Evolutionary conservation across 805 yeast genomes (phyloP), one percentile per base, ranked within the genome.

Genomic region (Suhomyces emberorum): DNA sequence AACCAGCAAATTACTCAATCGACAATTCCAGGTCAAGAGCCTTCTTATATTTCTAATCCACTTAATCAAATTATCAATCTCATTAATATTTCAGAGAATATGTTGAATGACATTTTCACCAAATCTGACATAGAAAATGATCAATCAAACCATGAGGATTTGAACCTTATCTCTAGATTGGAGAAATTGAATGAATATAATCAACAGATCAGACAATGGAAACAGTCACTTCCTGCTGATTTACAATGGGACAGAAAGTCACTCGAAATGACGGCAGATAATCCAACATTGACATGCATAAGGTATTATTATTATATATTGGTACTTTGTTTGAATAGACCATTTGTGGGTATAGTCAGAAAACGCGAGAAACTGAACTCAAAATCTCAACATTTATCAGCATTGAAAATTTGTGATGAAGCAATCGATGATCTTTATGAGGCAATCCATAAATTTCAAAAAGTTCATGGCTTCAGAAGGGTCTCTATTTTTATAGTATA

Each of bases 251-350:
- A 67, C 28, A 55, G 63, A 26, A 49, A 54, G 3, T 51, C 56
- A n/a, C 55, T 79, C 24, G 53, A 52, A 28, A 52, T 53, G 32
- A 57, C 66, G 12, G 74, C 77, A 9, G 69, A 69, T 29, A 77
- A 77, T 44, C 82, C 83, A 0, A 76, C 79, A 0, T 59, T 68
- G 15, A 65, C 77, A 28, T 65, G 74, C 32, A 71, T 77, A 30
- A 62, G 77, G 48, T 77, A 74, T 47, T 76, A 75, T 47, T 79
- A 79, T 51, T 79, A 79, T 48, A 70, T 79, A 30, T 70, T 77
- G 2, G 54, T 74, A 12, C 58, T 79, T n/a, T 77, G 83, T 38
- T 65, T 79, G 35, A 79, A 79, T 48, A 62, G 80, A 28, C 83
- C 83, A 2, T 78, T 79, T 46, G 69, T 77, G 27, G 79, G 75